Evolutionary conservation across 2,329 filamentous ascomycete species (phyloP), one percentile per base, ranked within the genome.

Genomic region (Trichoderma sp.): DNA sequence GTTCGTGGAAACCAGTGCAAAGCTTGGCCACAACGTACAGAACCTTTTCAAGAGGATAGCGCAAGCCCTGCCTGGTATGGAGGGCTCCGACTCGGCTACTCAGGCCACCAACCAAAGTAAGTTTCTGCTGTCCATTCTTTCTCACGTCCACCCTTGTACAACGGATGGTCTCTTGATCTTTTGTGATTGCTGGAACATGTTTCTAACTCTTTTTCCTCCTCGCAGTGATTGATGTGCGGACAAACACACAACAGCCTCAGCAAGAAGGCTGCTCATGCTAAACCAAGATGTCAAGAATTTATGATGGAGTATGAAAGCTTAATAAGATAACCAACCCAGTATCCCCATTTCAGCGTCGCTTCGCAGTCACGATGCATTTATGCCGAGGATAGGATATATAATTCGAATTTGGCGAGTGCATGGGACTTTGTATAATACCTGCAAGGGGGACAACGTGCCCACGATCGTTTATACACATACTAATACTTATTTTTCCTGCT

Each of bases 1-100:
- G 92, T 99, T 99, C 78, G 96, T 99, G 76, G 96, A 99, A 86
- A 99, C 96, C 67, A 97, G 94, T 80, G 96, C 96, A 67, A 99
- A 99, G 86, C 87, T 97, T 14, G 94, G 96, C 52, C 94, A 98
- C 82, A 99, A 99, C 79, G 96, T 99, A 75, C 99, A 99, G 87
- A 92, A 91, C 74, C 85, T 99, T 69, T 99, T 99, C 84, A 93
- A 94, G 86, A 91, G 94, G 84, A 99, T 99, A 88, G 96, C 96
- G 52, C 96, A 99, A 82, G 96, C 96, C 47, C 84, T 99, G 75
- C 96, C 96, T 8, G 96, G 96, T 27, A 98, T 99, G 96, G 96
- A 99, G 81, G 94, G 93, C 16, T 91, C 94, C 74, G 92, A 93
- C 73, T 89, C 91, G 75, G 90, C 91, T 75, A 90, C 89, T 70